phyloP scores from a whole-genome alignment of 2,329 filamentous ascomycete species.

The Scleromitrula shiraiana region DNA sequence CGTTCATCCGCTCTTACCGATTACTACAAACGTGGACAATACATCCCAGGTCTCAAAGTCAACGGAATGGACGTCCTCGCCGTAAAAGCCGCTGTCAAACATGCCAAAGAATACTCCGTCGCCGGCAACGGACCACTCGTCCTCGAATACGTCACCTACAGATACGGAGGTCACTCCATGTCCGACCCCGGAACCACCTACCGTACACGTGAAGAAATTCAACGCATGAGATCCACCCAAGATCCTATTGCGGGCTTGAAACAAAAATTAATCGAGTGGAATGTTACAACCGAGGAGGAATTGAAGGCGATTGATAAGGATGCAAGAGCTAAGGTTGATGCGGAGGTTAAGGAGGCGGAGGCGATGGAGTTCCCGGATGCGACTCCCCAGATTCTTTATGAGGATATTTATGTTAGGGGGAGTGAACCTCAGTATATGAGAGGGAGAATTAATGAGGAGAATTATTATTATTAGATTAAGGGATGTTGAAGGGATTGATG shows the following conservation, averaged over 20 bases:
- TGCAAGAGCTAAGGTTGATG: slow-evolving; percentile 75
- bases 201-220: slow-evolving; percentile 97
- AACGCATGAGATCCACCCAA: slow-evolving; percentile 98
- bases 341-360: slow-evolving; percentile 86
- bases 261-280: slow-evolving; percentile 97
- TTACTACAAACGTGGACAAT: slow-evolving; percentile 99
- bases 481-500: neutral
- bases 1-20: slow-evolving; percentile 94
- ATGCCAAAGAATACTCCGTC: slow-evolving; percentile 81
- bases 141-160: slow-evolving; percentile 98
- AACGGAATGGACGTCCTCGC: slow-evolving; percentile 99
- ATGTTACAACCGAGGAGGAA: slow-evolving; percentile 83
- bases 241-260: slow-evolving; percentile 97
- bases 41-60: slow-evolving; percentile 98
- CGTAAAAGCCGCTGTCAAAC: slow-evolving; percentile 91
- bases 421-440: slow-evolving; percentile 83
- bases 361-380: slow-evolving; percentile 74
- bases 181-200: slow-evolving; percentile 99
- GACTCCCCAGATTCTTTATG: slow-evolving; percentile 76
- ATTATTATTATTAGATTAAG: slow-evolving; percentile 52
- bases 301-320: slow-evolving; percentile 96
- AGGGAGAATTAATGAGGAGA: slow-evolving; percentile 84
- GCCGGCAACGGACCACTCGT: slow-evolving; percentile 87
- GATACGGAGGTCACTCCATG: slow-evolving; percentile 99
- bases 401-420: slow-evolving; percentile 92